A percentile compares a stretch with the other conserved stretches of the same genome.
Conservation (phyloP, 441 rosid species). For the Corymbia calophylla region DNA sequence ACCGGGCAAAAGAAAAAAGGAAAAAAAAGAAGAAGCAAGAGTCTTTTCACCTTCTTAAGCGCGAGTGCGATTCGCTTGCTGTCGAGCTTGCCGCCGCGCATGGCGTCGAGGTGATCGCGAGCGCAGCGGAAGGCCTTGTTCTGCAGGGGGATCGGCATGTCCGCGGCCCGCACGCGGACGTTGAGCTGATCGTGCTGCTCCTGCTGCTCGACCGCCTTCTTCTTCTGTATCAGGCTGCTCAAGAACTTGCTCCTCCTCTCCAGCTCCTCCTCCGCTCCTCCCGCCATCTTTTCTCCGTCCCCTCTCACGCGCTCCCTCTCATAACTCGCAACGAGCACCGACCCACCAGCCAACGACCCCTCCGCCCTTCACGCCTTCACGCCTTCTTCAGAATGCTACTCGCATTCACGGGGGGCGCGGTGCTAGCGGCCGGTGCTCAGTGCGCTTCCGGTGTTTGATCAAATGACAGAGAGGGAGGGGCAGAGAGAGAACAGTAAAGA, state of each 20-base stretch:
- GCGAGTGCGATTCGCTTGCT: conserved; percentile 88
- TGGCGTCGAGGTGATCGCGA: conserved; percentile 70
- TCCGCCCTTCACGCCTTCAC: neutral
- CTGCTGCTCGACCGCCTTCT: conserved; percentile 67
- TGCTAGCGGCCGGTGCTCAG: neutral
- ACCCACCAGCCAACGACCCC: neutral
- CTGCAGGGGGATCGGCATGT: conserved; percentile 77
- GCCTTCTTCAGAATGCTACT: neutral
- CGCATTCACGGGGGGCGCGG: neutral
- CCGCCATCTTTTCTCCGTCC: conserved; percentile 39
- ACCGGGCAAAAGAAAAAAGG: no score
- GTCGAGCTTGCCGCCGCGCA: conserved; percentile 58
- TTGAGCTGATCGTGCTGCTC: conserved; percentile 47
- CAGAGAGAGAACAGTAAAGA: neutral
- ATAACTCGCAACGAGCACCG: neutral
- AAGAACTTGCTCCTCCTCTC: conserved; percentile 91
- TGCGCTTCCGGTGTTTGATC: neutral
- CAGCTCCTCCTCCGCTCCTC: conserved; percentile 61
- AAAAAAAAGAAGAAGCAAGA: neutral
- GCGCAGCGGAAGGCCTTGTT: conserved; percentile 69
- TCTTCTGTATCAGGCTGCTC: conserved; percentile 79
- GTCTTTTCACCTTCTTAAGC: conserved; percentile 64
- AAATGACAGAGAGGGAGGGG: neutral
- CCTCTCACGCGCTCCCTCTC: neutral
- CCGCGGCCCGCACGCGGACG: conserved; percentile 75